Evolutionary conservation across 768 basidiomycete species (phyloP).

Genomic region (Boletus pseudo-olivaceus): DNA sequence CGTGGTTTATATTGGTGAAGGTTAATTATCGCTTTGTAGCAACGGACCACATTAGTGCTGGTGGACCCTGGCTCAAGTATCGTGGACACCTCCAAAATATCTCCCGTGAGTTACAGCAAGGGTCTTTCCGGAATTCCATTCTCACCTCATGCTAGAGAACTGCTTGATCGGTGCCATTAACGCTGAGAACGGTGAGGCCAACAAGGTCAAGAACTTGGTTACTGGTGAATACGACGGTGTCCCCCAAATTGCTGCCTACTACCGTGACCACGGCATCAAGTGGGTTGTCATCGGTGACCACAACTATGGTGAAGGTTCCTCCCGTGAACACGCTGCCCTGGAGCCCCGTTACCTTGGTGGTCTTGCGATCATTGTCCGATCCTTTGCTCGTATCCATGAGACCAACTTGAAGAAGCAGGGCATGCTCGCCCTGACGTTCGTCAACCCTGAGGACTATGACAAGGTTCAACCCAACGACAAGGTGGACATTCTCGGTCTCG

Average conservation of each 20-base stretch:
- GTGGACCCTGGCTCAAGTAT: constrained; percentile 99
- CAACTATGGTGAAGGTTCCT: constrained; percentile 98
- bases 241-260: constrained; percentile 80
- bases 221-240: constrained; percentile 85
- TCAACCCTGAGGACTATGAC: constrained; percentile 90
- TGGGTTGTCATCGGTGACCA: constrained; percentile 97
- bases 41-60: constrained; percentile 94
- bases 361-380: constrained; percentile 91
- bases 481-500: constrained; percentile 85
- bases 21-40: constrained; percentile 36
- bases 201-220: constrained; percentile 88
- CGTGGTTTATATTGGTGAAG: not conserved
- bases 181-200: constrained; percentile 91
- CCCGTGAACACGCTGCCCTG: constrained; percentile 95
- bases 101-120: constrained; percentile 57
- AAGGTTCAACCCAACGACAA: constrained; percentile 84
- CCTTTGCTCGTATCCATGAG: constrained; percentile 97
- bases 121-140: not conserved
- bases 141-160: constrained; percentile 58
- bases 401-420: constrained; percentile 99
- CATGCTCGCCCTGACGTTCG: constrained; percentile 95
- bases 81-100: constrained; percentile 99
- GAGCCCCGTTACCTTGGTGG: constrained; percentile 95
- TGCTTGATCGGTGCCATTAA: constrained; percentile 98
- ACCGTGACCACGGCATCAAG: constrained; percentile 86